Base-by-base conservation (phyloP, 2,329 filamentous ascomycete genomes). In the Emmonsia crescens region DNA sequence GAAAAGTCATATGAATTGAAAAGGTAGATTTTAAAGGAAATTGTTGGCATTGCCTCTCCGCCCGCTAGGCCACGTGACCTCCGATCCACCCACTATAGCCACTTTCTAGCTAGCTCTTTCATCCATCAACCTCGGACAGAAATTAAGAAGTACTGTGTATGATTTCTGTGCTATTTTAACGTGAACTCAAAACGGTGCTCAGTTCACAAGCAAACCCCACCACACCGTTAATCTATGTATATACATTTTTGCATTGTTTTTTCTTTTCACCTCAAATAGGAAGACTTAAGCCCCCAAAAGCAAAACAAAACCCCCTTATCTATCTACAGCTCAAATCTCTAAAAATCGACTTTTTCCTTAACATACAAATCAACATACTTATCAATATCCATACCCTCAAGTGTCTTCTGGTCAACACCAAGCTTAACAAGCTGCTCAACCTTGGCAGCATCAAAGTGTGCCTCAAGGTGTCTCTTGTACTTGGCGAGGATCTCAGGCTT, bases 401-500 rank as follows among this genome's bases (percentile, higher is more conserved):
- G 79, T 76, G 82, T 85, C 76, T 86, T 83, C 63, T 81, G 78
- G 74, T 96, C 85, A 76, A 87, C 84, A 68, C 89, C 89, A 59
- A 97, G 79, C 67, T 90, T 83, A 59, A 96, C 83, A 60, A 99
- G 82, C 79, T 94, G 82, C 78, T 93, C 84, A 59, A 96, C 90
- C 72, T 87, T 86, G 57, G 82, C 80, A 73, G 89, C 82, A 64
- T 85, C 80, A 77, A 89, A 95, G 80, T 96, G 93, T 60, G 89
- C 89, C 70, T 83, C 84, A 59, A 97, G 80, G 78, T 99, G 94
- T 74, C 89, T 87, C 86, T 92, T 88, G 82, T 91, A 99, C 83
- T 99, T 99, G 76, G 85, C 86, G 69, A 97, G 79, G 69, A 99
- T 96, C 78, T 96, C 89, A 63, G 94, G 94, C 85, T 97, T 97